Conservation (phyloP, 1,139 yeast genomes). For the Debaryomyces udenii region DNA sequence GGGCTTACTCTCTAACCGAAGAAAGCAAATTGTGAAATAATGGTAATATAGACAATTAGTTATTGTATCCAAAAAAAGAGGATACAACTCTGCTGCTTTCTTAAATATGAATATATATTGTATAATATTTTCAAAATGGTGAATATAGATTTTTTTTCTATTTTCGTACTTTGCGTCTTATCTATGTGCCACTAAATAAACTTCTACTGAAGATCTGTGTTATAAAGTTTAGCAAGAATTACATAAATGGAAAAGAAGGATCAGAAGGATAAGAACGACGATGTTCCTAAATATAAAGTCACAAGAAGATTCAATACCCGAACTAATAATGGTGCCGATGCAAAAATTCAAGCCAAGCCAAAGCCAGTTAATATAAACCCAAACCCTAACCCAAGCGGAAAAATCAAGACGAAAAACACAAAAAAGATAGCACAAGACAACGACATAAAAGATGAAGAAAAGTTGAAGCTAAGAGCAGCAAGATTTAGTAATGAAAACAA, state of each 20-base stretch:
- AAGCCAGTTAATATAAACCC: neutral
- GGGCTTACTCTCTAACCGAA: neutral
- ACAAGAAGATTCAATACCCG: slow-evolving; percentile 1
- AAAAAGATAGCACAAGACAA: neutral
- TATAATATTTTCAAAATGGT: neutral
- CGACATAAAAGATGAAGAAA: slow-evolving; percentile 13
- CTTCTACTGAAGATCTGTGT: neutral
- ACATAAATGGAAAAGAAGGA: slow-evolving; percentile 4
- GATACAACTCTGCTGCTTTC: too few species aligned
- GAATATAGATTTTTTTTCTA: neutral
- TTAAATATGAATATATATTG: neutral
- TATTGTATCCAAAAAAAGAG: neutral
- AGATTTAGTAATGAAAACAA: slow-evolving; percentile 19
- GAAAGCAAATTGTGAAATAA: neutral
- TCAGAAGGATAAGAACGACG: neutral
- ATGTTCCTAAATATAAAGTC: slow-evolving; percentile 2
- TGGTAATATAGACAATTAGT: neutral
- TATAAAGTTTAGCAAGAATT: too few species aligned
- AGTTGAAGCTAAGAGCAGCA: slow-evolving; percentile 19
- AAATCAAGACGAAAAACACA: neutral
- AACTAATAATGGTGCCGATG: neutral
- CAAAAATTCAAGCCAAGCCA: neutral
- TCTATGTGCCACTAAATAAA: neutral
- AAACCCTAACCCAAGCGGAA: neutral
- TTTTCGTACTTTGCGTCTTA: neutral